Evolutionary conservation across 1,139 yeast species (phyloP), one percentile per base, ranked within the genome.

Genomic region (Suhomyces chickasaworum): DNA sequence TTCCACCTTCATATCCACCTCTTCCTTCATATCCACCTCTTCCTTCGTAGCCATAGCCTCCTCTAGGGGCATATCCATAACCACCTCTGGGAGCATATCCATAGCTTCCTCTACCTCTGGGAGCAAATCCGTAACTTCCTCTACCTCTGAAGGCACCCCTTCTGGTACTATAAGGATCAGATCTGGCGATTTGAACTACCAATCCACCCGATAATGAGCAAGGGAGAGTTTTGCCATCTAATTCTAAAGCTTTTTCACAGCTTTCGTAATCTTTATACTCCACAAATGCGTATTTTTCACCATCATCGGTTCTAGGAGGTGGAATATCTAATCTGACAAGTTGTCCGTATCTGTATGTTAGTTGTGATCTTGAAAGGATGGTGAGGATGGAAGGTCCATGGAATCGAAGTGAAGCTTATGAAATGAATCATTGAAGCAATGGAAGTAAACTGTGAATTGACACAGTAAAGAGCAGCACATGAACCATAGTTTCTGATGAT

Each of bases 281-380:
- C 29, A 85, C 89, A 65, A 84, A 85, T n/a, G 89, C 90, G 57
- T 76, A 84, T 54, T 84, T 83, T 55, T 81, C 75, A 39, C 85
- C 83, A 51, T 80, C 83, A 48, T 79, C 78, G 23, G 80, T 73
- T 64, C 84, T 77, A 47, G 89, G 85, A 45, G 89, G 88, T 31
- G 89, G 86, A 47, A 84, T 81, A 56, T 81, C 88, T 50, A 85
- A 80, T 63, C 88, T 76, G 45, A 82, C 81, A 43, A 84, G 68
- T 53, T 78, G 79, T 40, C 90, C 90, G 55, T 64, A 81, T 62
- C 87, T 82, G 45, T 41, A 39, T 21, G 60, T 53, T 55, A 57
- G 62, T 58, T 6, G 16, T 25, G 32, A 23, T 16, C 20, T 12
- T 9, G 13, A 6, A 10, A 21, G 13, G 8, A 23, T 16, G 31